Evolutionary conservation across 768 basidiomycete species (phyloP), one percentile per base, ranked within the genome.

Genomic region (Tylopilus balloui): DNA sequence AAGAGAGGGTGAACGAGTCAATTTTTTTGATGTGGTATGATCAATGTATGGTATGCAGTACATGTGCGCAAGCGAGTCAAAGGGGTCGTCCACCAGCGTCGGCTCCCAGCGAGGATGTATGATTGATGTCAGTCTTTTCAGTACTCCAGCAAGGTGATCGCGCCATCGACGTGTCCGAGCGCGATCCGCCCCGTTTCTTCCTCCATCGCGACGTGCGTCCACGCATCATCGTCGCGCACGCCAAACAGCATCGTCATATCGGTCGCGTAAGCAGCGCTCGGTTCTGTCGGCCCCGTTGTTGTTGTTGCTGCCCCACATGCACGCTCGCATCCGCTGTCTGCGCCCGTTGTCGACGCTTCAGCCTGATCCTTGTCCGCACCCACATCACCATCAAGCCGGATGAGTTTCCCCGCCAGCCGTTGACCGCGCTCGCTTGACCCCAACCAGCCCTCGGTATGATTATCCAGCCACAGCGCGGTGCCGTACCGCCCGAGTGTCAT

Each of bases 381-480:
- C 2, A 20, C 17, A 2, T 11, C 41, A 10, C 9, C 5, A 2
- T 2, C 17, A 12, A 10, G 2, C 9, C 5, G 20, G 6, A 62
- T 4, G 7, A 70, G 40, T 34, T 37, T 45, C n/a, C 78, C 80
- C 0, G 80, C 84, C 19, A 86, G 59, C 40, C 84, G 73, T 61
- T 88, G 85, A 0, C 83, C 82, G 8, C 62, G 69, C 42, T 78
- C 73, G 31, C 67, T 69, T 24, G 70, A 70, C 2, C 67, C 66
- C 50, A 70, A 67, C 59, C 75, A 73, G 29, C 73, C 74, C 50
- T 81, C 79, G 0, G 78, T 77, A 42, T 84, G 78, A 41, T 71
- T 79, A 55, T 88, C 86, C 28, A 84, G 67, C 80, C 83, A 88
- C 14, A 88, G 54, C 5, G 77, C 78, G 6, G 81, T 84, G 4